These are phyloP conservation scores for Aechmea fasciata DNA, from an alignment of 176 grass and related monocot species.

Conservation along the genomic window DNA sequence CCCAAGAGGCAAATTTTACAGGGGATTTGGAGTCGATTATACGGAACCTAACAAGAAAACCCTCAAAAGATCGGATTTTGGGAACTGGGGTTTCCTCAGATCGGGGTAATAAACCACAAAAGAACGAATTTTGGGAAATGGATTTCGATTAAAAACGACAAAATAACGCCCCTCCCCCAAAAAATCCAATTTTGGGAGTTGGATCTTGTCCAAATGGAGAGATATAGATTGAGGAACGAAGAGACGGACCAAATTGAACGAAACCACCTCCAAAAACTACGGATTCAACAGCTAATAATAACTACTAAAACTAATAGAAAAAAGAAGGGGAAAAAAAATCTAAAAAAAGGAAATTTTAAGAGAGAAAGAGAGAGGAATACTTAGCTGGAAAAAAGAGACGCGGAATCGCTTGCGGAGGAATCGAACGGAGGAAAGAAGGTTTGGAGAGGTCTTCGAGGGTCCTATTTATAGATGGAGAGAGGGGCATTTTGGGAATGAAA, in stretches of 20 bases:
- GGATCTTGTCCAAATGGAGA: neutral
- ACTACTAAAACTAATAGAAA: neutral
- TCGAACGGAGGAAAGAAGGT: neutral
- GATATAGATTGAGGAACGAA: neutral
- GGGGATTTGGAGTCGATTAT: neutral
- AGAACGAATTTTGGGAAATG: neutral
- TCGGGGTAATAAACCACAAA: neutral
- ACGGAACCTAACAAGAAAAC: slow-evolving; percentile 1
- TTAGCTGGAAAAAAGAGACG: slow-evolving; percentile 13
- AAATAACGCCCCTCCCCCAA: neutral
- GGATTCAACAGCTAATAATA: neutral
- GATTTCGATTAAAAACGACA: slow-evolving; percentile 3
- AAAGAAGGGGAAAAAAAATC: neutral
- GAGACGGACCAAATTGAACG: slow-evolving; percentile 7
- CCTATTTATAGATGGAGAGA: neutral
- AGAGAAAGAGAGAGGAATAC: slow-evolving; percentile 3
- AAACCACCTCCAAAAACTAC: neutral
- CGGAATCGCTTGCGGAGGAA: neutral
- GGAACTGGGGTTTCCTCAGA: neutral
- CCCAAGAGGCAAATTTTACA: neutral
- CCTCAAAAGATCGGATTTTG: slow-evolving; percentile 14
- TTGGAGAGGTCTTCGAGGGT: neutral
- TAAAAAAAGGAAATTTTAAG: slow-evolving; percentile 4
- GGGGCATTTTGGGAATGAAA: slow-evolving; percentile 23
- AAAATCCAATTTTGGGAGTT: slow-evolving; percentile 14